A percentile compares a stretch with the other conserved stretches of the same genome.
phyloP scores from a whole-genome alignment of 306 rosid species.

The Cicer yamashitae region DNA sequence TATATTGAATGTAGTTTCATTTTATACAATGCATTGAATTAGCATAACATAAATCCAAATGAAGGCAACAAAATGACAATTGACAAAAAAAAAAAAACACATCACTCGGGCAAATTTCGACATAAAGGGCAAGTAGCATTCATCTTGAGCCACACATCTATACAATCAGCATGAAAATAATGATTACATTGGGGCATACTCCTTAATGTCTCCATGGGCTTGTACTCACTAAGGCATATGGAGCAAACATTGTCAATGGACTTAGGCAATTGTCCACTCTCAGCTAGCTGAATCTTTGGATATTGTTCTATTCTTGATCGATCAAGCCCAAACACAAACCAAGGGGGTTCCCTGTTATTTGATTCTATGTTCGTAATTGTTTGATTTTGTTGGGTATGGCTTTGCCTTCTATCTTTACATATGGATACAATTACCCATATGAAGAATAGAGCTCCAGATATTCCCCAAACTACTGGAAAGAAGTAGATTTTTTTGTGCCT shows the following conservation, averaged over 20 bases:
- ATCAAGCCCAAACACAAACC: slow-evolving; percentile 48
- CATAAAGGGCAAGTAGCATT: slow-evolving; percentile 79
- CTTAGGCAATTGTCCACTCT: slow-evolving; percentile 61
- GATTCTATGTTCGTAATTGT: background rate
- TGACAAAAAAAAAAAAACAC: background rate
- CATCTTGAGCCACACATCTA: slow-evolving; percentile 79
- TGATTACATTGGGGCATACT: slow-evolving; percentile 75
- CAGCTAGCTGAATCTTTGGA: slow-evolving; percentile 59
- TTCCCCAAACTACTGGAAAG: slow-evolving; percentile 34
- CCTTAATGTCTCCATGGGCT: slow-evolving; percentile 65
- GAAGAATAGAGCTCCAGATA: slow-evolving; percentile 49
- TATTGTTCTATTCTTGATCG: slow-evolving; percentile 60
- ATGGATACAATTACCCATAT: slow-evolving; percentile 27
- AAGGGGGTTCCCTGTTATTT: background rate
- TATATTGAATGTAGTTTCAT: background rate
- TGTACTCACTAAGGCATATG: slow-evolving; percentile 69
- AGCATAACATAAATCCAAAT: background rate
- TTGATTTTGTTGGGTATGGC: background rate
- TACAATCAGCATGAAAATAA: slow-evolving; percentile 66
- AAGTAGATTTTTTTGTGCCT: background rate
- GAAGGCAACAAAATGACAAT: background rate
- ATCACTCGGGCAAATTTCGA: slow-evolving; percentile 55
- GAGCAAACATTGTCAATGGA: slow-evolving; percentile 63
- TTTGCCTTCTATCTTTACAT: background rate
- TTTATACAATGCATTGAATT: background rate